These are phyloP conservation scores for Geotrichum aggregatum DNA, from an alignment of 1,139 yeast genomes.

Conservation along the genomic window DNA sequence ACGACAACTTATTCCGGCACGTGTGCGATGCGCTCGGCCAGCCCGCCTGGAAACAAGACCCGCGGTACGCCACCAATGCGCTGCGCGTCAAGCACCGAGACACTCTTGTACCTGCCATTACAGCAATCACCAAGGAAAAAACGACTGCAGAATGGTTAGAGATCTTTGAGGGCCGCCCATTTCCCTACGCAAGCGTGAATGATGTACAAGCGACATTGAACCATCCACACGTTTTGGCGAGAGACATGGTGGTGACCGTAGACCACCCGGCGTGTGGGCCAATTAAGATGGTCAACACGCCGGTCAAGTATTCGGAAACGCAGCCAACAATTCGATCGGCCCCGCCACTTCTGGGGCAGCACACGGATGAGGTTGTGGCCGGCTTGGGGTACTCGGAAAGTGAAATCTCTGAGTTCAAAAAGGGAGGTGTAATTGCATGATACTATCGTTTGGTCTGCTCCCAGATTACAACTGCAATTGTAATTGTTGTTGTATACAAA, in stretches of 20 bases:
- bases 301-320: slow-evolving; percentile 41
- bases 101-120: slow-evolving; percentile 37
- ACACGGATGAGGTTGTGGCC: slow-evolving; percentile 33
- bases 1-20: slow-evolving; percentile 39
- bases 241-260: slow-evolving; percentile 40
- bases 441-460: no score
- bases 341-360: slow-evolving; percentile 43
- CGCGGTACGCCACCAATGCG: slow-evolving; percentile 38
- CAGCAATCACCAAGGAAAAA: slow-evolving; percentile 32
- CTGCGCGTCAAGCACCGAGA: slow-evolving; percentile 39
- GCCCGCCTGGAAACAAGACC: slow-evolving; percentile 41
- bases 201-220: slow-evolving; percentile 40
- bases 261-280: slow-evolving; percentile 40
- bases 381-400: slow-evolving; percentile 29
- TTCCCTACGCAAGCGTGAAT: slow-evolving; percentile 44
- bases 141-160: slow-evolving; percentile 41
- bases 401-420: slow-evolving; percentile 26
- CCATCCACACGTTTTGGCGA: slow-evolving; percentile 40
- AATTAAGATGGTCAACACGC: slow-evolving; percentile 40
- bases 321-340: slow-evolving; percentile 37
- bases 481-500: no score
- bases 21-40: slow-evolving; percentile 38
- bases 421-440: slow-evolving; percentile 32
- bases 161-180: slow-evolving; percentile 35
- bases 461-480: no score